Evolutionary conservation across 768 basidiomycete genomes (phyloP).

Genomic region (Suillus brevipes): DNA sequence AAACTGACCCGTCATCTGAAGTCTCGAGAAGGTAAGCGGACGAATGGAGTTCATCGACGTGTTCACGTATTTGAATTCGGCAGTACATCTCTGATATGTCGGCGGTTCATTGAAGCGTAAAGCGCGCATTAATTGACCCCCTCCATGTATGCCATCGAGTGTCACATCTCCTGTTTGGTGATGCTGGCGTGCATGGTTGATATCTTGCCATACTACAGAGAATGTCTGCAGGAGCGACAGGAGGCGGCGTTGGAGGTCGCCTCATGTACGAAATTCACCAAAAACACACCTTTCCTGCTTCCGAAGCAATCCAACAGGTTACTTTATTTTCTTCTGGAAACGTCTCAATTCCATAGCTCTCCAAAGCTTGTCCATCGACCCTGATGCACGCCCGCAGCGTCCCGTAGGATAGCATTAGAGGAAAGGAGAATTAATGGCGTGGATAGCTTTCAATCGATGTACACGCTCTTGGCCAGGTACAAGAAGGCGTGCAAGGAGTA

Average conservation of each 20-base stretch:
- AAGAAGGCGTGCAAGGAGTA: not conserved
- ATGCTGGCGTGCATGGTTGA: not conserved
- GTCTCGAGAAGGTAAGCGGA: conserved; percentile 12
- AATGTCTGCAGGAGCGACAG: conserved; percentile 7
- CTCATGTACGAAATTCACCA: not conserved
- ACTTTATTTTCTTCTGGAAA: conserved; percentile 14
- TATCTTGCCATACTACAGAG: conserved; percentile 13
- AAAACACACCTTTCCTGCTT: conserved; percentile 13
- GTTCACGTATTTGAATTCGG: conserved; percentile 5
- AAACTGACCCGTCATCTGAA: conserved; percentile 12
- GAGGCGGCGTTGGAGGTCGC: conserved; percentile 2
- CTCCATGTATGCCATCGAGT: conserved; percentile 7
- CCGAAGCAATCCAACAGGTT: conserved; percentile 13
- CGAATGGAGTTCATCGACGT: conserved; percentile 2
- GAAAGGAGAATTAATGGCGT: conserved; percentile 1
- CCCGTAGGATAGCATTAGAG: conserved; percentile 5
- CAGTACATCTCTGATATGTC: not conserved
- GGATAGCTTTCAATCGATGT: conserved; percentile 3
- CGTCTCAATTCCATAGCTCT: conserved; percentile 10
- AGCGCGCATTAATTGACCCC: conserved; percentile 3
- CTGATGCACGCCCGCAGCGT: conserved; percentile 9
- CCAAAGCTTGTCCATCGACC: conserved; percentile 8
- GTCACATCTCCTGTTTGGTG: conserved; percentile 3
- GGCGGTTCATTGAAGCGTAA: not conserved
- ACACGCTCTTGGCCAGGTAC: conserved; percentile 3